Evolutionary conservation across 345 rosid species (phyloP).

Genomic region (Aquilaria malaccensis): DNA sequence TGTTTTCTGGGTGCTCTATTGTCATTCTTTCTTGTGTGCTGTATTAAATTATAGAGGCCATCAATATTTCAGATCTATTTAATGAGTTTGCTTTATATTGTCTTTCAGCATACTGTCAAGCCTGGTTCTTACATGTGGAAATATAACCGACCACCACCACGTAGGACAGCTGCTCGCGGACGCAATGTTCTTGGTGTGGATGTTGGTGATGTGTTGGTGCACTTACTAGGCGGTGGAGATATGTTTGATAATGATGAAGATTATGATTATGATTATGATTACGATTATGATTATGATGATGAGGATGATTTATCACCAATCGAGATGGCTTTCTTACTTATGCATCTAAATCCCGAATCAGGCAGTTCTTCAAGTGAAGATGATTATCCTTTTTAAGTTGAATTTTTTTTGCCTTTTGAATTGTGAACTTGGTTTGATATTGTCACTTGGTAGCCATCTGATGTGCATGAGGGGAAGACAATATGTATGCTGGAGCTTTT

Average conservation of each 20-base stretch:
- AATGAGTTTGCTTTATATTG: conserved; percentile 48
- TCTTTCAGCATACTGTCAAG: conserved; percentile 68
- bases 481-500: conserved; percentile 10
- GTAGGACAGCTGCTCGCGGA: conserved; percentile 17
- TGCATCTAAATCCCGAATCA: conserved; percentile 38
- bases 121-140: conserved; percentile 79
- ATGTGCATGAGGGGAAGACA: conserved; percentile 5
- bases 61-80: conserved; percentile 27
- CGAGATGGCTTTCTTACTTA: conserved; percentile 44
- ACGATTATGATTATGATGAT: not conserved
- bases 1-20: not conserved
- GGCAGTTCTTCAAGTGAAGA: conserved; percentile 49
- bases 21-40: conserved; percentile 9
- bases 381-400: conserved; percentile 16
- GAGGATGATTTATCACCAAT: conserved; percentile 28
- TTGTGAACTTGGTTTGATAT: conserved; percentile 11
- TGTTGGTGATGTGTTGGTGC: conserved; percentile 1
- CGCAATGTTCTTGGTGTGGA: not conserved
- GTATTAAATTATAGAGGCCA: conserved; percentile 19
- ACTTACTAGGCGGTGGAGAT: not conserved
- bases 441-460: conserved; percentile 7
- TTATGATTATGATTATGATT: conserved; percentile 13
- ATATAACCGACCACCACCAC: conserved; percentile 63
- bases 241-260: not conserved
- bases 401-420: conserved; percentile 3